These are phyloP conservation scores for Serendipita sp. DNA, from an alignment of 768 basidiomycete genomes.

Conservation along the genomic window DNA sequence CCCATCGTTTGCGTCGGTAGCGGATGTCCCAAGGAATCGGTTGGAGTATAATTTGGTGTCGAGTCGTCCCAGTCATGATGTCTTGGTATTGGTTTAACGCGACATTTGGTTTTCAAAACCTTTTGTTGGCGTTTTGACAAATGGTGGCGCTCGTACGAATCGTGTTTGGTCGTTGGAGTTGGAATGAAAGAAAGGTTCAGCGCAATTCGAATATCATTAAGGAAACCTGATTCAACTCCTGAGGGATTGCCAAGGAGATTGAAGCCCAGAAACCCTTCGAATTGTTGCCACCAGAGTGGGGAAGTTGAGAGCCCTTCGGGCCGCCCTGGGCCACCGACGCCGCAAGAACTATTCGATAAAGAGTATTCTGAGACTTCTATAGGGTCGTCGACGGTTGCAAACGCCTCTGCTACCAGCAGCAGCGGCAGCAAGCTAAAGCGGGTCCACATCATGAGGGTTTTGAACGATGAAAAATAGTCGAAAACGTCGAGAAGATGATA, in stretches of 20 bases:
- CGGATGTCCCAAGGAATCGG: conserved; percentile 1
- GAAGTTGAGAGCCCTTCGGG: not conserved
- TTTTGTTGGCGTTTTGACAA: not conserved
- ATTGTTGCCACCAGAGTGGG: not conserved
- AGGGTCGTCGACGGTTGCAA: not conserved
- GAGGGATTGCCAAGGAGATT: not conserved
- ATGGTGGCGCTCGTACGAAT: not conserved
- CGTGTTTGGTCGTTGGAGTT: not conserved
- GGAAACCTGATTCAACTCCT: not conserved
- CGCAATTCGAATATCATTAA: conserved; percentile 1
- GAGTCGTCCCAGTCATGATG: not conserved
- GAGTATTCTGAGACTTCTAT: not conserved
- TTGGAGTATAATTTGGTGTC: conserved; percentile 4
- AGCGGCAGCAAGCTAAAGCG: not conserved
- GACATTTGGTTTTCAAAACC: conserved; percentile 5
- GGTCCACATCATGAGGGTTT: not conserved
- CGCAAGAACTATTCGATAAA: not conserved
- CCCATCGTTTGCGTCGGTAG: conserved; percentile 2
- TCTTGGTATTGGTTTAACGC: not conserved
- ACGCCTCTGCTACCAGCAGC: not conserved
- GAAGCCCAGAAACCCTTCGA: not conserved
- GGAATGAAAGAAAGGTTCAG: not conserved
- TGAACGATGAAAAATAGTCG: not conserved
- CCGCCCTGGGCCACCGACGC: not conserved
- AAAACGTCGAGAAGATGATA: not conserved